Conservation (phyloP, 345 rosid genomes). For the Camelina laxa region DNA sequence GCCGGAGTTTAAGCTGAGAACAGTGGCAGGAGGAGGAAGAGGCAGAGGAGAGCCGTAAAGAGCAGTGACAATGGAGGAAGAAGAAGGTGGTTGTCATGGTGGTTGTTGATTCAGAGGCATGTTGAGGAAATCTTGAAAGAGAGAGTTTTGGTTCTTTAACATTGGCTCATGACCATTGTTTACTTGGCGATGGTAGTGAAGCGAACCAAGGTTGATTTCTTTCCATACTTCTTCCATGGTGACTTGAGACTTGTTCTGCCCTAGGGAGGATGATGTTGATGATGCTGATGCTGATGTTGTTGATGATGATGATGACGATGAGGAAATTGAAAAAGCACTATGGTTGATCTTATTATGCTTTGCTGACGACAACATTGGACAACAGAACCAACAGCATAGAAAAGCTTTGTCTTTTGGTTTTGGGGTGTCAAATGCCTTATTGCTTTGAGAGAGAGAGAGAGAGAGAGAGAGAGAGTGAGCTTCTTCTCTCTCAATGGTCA, state of each 20-base stretch:
- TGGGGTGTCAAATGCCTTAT: constrained; percentile 25
- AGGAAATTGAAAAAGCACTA: constrained; percentile 4
- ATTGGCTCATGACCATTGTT: constrained; percentile 24
- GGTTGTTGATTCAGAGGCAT: constrained; percentile 40
- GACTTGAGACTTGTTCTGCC: constrained; percentile 27
- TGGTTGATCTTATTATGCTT: constrained; percentile 31
- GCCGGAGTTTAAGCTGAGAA: constrained; percentile 45
- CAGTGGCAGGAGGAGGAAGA: constrained; percentile 48
- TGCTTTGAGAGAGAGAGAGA: constrained; percentile 1
- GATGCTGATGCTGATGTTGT: background rate
- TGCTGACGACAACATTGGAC: constrained; percentile 36
- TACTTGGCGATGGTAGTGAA: constrained; percentile 44
- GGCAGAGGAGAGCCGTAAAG: constrained; percentile 30
- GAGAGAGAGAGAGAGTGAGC: constrained; percentile 4
- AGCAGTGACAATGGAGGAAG: background rate
- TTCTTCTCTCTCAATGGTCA: constrained; percentile 25
- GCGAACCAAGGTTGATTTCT: constrained; percentile 62
- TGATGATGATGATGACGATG: constrained; percentile 11
- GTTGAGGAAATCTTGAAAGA: constrained; percentile 66
- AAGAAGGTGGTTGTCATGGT: background rate
- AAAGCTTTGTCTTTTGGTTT: constrained; percentile 15
- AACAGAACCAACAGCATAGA: constrained; percentile 15
- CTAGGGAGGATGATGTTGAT: constrained; percentile 7
- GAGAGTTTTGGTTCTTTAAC: constrained; percentile 41
- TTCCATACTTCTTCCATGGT: constrained; percentile 90